Evolutionary conservation across 108 stramenopile genomes (phyloP), one percentile per base, ranked within the genome.

Genomic region (Fistulifera solaris): DNA sequence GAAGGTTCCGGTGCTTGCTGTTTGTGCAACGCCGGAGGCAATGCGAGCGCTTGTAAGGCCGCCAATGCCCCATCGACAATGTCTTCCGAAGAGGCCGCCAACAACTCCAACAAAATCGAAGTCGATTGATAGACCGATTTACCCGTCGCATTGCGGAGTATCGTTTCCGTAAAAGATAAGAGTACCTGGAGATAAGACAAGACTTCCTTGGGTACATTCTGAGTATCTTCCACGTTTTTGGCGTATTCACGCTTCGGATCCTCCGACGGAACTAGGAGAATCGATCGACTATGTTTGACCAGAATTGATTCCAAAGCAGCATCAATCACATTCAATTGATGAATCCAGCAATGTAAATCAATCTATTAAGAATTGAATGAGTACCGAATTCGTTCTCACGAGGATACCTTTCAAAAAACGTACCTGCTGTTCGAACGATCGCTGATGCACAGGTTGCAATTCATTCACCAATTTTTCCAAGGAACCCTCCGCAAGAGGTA

Each of bases 331-430:
- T 90, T 83, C 61, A 90, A 59, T 28, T 80, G 78, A 8, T 66
- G 55, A 27, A 86, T 80, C 88, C 88, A 90, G 67, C 86, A 84
- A 48, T 82, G 77, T 38, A 90, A 72, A 54, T 90, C 88, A 13
- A 83, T 80, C 88, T 89, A 10, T 46, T 35, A 6, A 3, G 8
- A 35, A 35, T 3, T 6, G 8, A 8, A 35, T 35, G 8, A 35
- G 31, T 35, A 35, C n/a, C n/a, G n/a, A n/a, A n/a, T n/a, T n/a
- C n/a, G n/a, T n/a, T n/a, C n/a, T n/a, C n/a, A n/a, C n/a, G n/a
- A n/a, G n/a, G n/a, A n/a, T n/a, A n/a, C n/a, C n/a, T n/a, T n/a
- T n/a, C n/a, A n/a, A n/a, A n/a, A n/a, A 35, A 35, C 31, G 3
- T 8, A 35, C 31, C 31, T 35, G 31, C 31, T 35, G 31, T 6